Evolutionary conservation across 345 rosid species (phyloP).

Genomic region (Crucihimalaya himalaica): DNA sequence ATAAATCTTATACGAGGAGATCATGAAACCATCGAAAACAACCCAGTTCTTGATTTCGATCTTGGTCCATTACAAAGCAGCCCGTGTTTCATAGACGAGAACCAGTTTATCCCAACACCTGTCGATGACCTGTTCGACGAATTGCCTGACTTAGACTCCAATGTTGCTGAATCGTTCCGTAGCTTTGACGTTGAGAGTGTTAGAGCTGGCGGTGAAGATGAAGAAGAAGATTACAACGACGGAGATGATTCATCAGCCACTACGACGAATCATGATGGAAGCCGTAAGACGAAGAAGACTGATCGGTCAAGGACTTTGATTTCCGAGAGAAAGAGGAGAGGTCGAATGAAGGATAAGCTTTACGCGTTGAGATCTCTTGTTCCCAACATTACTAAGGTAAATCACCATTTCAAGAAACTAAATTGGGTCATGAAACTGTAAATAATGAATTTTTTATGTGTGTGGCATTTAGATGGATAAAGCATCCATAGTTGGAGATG

Average conservation of each 20-base stretch:
- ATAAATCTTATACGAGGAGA: constrained; percentile 58
- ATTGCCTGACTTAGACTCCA: constrained; percentile 39
- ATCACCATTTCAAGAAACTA: background rate
- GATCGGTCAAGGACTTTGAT: constrained; percentile 77
- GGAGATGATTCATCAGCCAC: constrained; percentile 66
- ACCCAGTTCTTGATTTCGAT: constrained; percentile 39
- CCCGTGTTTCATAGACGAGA: constrained; percentile 39
- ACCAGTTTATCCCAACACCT: constrained; percentile 37
- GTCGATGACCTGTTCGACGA: constrained; percentile 38
- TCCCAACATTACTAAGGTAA: constrained; percentile 91
- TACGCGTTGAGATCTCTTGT: constrained; percentile 81
- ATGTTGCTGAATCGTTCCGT: constrained; percentile 41
- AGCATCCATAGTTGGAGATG: constrained; percentile 91
- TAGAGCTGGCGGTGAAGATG: constrained; percentile 34
- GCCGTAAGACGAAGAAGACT: constrained; percentile 49
- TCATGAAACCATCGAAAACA: constrained; percentile 39
- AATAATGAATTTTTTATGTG: background rate
- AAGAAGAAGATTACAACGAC: constrained; percentile 42
- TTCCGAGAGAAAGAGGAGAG: constrained; percentile 70
- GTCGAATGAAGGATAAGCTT: constrained; percentile 89
- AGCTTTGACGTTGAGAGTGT: constrained; percentile 45
- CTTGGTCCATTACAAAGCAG: constrained; percentile 36
- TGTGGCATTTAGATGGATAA: constrained; percentile 74
- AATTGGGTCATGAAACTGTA: constrained; percentile 5
- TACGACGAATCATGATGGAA: constrained; percentile 38